phyloP scores from a whole-genome alignment of 306 rosid genomes.

The Quercus aquifolioides region DNA sequence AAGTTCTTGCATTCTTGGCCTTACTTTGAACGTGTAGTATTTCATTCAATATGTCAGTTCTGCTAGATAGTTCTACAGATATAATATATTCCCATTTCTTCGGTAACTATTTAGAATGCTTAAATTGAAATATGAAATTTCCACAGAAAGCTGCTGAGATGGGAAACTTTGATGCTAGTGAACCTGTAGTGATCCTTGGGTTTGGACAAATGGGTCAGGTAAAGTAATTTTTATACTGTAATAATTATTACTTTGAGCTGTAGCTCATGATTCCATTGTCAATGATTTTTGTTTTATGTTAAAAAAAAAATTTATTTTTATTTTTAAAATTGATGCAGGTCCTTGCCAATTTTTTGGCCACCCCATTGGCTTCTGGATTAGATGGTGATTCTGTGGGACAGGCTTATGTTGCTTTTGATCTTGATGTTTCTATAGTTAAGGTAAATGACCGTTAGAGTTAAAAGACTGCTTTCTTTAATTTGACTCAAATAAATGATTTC shows the following conservation, averaged over 20 bases:
- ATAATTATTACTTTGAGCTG: conserved; percentile 11
- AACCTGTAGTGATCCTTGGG: conserved; percentile 92
- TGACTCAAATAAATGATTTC: not conserved
- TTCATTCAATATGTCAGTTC: not conserved
- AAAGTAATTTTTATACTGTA: conserved; percentile 20
- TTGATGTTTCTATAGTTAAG: conserved; percentile 82
- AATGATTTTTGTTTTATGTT: conserved; percentile 14
- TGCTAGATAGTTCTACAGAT: not conserved
- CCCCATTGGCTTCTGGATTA: conserved; percentile 72
- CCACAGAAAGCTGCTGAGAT: conserved; percentile 57
- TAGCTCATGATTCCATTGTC: conserved; percentile 18
- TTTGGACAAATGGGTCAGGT: conserved; percentile 99
- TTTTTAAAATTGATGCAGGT: conserved; percentile 41
- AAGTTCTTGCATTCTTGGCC: not conserved
- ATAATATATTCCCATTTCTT: conserved; percentile 1
- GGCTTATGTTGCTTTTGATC: conserved; percentile 88
- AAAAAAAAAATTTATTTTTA: too few relatives aligned
- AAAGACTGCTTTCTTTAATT: not conserved
- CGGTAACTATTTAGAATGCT: not conserved
- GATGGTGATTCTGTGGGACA: conserved; percentile 58
- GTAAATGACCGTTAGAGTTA: conserved; percentile 36
- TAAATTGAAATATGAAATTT: conserved; percentile 24
- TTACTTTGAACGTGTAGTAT: not conserved
- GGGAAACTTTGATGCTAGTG: conserved; percentile 60
- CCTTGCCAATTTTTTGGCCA: conserved; percentile 86